Percentiles rank a stretch among this genome's conserved stretches.
Conservation (phyloP, 2,329 filamentous ascomycete genomes). For the Raffaelea ambrosiae region DNA sequence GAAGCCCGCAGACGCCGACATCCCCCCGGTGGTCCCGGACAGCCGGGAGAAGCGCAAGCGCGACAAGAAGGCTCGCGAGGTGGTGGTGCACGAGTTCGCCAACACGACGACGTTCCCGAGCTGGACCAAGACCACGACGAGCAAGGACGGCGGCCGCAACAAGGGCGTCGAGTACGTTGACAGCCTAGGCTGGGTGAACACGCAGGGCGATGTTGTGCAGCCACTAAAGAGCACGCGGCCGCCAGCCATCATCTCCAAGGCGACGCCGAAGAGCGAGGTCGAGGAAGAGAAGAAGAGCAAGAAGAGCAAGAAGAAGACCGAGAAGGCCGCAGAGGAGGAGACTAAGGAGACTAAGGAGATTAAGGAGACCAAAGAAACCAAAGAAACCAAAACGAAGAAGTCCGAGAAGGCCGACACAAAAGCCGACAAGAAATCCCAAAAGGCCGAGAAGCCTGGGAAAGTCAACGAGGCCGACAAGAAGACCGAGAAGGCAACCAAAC, state of each 20-base stretch:
- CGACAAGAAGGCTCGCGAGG: conserved; percentile 32
- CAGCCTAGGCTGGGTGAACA: conserved; percentile 82
- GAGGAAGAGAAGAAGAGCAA: conserved; percentile 11
- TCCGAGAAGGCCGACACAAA: conserved; percentile 11
- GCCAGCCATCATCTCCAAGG: conserved; percentile 9
- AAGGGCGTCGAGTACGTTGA: conserved; percentile 60
- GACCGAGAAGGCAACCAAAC: background rate
- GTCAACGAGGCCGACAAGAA: background rate
- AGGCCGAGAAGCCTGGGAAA: conserved; percentile 7
- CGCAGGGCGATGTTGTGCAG: conserved; percentile 68
- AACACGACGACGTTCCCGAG: conserved; percentile 75
- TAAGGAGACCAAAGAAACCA: background rate
- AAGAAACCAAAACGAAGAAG: conserved; percentile 11
- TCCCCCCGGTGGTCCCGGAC: too few relatives aligned
- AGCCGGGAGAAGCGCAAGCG: conserved; percentile 52
- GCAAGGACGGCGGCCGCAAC: conserved; percentile 32
- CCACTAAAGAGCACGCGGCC: conserved; percentile 26
- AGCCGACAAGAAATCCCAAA: conserved; percentile 14
- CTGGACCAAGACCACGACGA: conserved; percentile 58
- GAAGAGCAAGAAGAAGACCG: conserved; percentile 11
- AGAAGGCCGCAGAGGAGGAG: conserved; percentile 5
- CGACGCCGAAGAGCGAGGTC: conserved; percentile 6
- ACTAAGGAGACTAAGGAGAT: background rate
- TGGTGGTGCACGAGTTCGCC: conserved; percentile 80
- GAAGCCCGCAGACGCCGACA: too few relatives aligned